Conservation (phyloP, 768 basidiomycete genomes). For the Lactarius quietus region DNA sequence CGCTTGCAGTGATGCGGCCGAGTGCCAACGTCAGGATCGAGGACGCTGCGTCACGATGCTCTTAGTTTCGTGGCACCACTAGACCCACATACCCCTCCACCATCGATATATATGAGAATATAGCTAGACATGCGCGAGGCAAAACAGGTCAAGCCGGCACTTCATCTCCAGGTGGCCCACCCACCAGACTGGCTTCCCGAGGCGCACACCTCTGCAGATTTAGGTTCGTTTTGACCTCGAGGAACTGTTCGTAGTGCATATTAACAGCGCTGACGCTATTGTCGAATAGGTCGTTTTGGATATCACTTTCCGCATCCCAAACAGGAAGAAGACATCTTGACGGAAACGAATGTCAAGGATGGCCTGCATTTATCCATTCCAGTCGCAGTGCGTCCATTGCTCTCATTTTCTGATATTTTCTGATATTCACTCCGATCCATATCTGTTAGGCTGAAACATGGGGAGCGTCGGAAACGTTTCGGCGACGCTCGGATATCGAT, state of each 20-base stretch:
- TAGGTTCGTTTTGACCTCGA: slow-evolving; percentile 45
- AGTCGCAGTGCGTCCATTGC: slow-evolving; percentile 50
- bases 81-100: not conserved
- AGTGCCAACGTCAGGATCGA: not conserved
- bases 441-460: slow-evolving; percentile 55
- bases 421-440: not conserved
- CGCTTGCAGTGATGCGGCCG: not conserved
- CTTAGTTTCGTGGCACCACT: not conserved
- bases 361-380: slow-evolving; percentile 54
- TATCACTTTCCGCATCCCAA: slow-evolving; percentile 72
- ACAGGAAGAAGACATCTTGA: slow-evolving; percentile 72
- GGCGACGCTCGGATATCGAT: slow-evolving; percentile 47
- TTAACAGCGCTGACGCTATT: not conserved
- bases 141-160: slow-evolving; percentile 29
- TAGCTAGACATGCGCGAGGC: slow-evolving; percentile 19
- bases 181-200: slow-evolving; percentile 75
- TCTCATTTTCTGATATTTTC: not conserved
- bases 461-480: slow-evolving; percentile 53
- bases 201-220: slow-evolving; percentile 61
- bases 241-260: not conserved
- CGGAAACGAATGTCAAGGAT: slow-evolving; percentile 58
- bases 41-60: not conserved
- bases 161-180: slow-evolving; percentile 58
- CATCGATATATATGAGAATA: slow-evolving; percentile 2
- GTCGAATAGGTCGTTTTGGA: slow-evolving; percentile 60